Evolutionary conservation across 306 rosid genomes (phyloP).

Genomic region (Comarum palustre): DNA sequence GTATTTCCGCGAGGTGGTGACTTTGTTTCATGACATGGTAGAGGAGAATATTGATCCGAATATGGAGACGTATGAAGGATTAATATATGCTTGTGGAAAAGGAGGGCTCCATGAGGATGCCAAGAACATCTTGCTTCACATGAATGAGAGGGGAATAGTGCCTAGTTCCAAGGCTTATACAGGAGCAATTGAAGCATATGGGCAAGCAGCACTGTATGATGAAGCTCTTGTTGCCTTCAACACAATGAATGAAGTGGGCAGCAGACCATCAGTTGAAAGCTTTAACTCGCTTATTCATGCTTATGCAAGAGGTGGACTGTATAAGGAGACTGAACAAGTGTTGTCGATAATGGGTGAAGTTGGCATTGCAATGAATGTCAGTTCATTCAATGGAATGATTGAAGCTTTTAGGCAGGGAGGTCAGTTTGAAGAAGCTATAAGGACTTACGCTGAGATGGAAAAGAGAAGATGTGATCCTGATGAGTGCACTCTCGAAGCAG

Average conservation of each 20-base stretch:
- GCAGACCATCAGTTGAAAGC: constrained; percentile 63
- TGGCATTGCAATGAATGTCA: constrained; percentile 51
- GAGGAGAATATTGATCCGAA: constrained; percentile 90
- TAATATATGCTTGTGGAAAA: constrained; percentile 89
- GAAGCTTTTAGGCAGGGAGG: constrained; percentile 90
- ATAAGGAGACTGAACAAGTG: constrained; percentile 69
- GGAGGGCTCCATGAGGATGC: constrained; percentile 90
- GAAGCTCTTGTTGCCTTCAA: constrained; percentile 94
- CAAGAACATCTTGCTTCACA: constrained; percentile 65
- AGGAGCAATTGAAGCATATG: constrained; percentile 82
- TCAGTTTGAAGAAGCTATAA: constrained; percentile 79
- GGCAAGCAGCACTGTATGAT: constrained; percentile 79
- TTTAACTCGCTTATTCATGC: constrained; percentile 65
- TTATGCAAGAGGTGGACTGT: constrained; percentile 78
- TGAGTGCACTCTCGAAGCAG: constrained; percentile 76
- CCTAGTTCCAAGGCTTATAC: constrained; percentile 78
- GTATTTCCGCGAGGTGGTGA: constrained; percentile 89
- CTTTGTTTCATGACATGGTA: constrained; percentile 93
- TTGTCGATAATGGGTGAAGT: constrained; percentile 54
- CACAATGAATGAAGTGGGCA: constrained; percentile 89
- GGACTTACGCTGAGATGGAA: constrained; percentile 73
- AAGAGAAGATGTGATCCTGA: constrained; percentile 69
- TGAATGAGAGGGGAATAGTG: constrained; percentile 67
- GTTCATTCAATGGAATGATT: constrained; percentile 69
- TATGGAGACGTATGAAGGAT: constrained; percentile 87